These are phyloP conservation scores for Torulaspora quercuum DNA, from an alignment of 805 yeast genomes.

Conservation along the genomic window DNA sequence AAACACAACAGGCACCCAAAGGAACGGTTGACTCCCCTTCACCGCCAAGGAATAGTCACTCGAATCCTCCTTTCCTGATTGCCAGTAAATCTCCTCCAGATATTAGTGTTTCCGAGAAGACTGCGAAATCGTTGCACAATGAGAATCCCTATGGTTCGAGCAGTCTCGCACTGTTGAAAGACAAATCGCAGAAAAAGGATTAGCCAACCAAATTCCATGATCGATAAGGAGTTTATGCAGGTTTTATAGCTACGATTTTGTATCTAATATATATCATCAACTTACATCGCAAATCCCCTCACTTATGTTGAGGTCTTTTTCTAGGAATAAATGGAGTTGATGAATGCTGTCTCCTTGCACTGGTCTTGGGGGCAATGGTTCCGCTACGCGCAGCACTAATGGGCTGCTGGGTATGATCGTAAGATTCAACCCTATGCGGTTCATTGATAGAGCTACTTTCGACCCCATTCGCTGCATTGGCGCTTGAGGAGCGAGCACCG, in stretches of 20 bases:
- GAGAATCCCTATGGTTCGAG: conserved; percentile 8
- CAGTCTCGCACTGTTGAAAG: conserved; percentile 5
- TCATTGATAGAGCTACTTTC: too few relatives aligned
- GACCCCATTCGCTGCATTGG: neutral
- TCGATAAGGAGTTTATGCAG: neutral
- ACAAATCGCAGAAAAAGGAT: conserved; percentile 11
- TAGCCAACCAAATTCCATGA: neutral
- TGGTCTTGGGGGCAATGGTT: conserved; percentile 9
- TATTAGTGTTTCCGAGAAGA: conserved; percentile 22
- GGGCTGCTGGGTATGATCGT: conserved; percentile 3
- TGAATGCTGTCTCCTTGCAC: conserved; percentile 14
- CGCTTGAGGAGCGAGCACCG: too few relatives aligned
- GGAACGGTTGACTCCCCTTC: neutral
- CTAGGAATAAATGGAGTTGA: conserved; percentile 30
- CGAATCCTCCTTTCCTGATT: conserved; percentile 17
- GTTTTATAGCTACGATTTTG: neutral
- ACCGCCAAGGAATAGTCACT: conserved; percentile 6
- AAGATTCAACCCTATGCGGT: too few relatives aligned
- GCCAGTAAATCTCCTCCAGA: conserved; percentile 34
- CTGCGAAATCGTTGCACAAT: conserved; percentile 7
- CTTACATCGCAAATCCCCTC: neutral
- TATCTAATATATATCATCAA: neutral
- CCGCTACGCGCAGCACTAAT: conserved; percentile 9
- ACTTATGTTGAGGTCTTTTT: conserved; percentile 19
- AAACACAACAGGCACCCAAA: conserved; percentile 2